Evolutionary conservation across 345 rosid genomes (phyloP).

Genomic region (Syzygium jambos): DNA sequence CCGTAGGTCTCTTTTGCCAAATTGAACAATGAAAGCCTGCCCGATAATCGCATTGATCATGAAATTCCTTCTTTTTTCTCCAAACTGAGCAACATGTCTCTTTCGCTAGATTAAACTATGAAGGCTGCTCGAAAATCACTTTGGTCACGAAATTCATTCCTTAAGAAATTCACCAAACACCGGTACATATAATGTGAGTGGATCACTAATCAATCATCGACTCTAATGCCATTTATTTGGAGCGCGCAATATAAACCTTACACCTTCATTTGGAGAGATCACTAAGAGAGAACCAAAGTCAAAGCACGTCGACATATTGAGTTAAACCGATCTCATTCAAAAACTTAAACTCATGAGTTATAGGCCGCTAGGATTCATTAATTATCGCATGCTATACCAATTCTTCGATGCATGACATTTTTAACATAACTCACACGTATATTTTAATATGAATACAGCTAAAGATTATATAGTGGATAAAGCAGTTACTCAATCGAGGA

Average conservation of each 20-base stretch:
- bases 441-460: not conserved
- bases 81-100: not conserved
- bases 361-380: not conserved
- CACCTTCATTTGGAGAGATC: not conserved
- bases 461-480: not conserved
- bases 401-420: not conserved
- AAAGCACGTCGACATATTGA: not conserved
- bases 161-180: not conserved
- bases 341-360: not conserved
- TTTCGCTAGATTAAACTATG: not conserved
- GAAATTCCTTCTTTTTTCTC: not conserved
- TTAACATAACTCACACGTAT: not conserved
- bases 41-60: not conserved
- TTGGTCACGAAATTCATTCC: not conserved
- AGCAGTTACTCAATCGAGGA: not conserved
- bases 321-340: not conserved
- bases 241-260: not conserved
- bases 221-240: not conserved
- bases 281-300: not conserved
- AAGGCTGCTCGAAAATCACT: not conserved
- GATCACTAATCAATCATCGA: not conserved
- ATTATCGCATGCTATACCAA: not conserved
- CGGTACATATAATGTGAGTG: not conserved
- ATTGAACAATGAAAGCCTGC: not conserved
- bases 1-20: not conserved